Evolutionary conservation across 495 filamentous ascomycete species (phyloP).

Genomic region (Podospora pseudoanserina): DNA sequence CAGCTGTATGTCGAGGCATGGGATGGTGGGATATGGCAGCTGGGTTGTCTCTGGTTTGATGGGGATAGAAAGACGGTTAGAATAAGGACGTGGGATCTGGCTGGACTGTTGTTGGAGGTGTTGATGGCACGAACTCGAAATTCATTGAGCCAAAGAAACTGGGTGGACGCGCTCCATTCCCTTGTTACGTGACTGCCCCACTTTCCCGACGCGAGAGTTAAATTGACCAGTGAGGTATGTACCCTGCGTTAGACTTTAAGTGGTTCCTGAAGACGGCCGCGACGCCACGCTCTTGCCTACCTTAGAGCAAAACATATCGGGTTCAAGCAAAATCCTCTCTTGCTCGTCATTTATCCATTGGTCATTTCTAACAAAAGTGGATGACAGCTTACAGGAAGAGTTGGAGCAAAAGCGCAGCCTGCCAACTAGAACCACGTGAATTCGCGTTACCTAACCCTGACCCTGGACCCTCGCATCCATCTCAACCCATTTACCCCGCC

Average conservation of each 20-base stretch:
- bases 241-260: background rate
- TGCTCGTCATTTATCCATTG: background rate
- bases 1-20: background rate
- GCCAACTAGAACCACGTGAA: conserved; percentile 14
- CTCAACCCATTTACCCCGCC: conserved; percentile 11
- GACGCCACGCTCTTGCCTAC: background rate
- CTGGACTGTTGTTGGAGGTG: background rate
- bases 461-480: background rate
- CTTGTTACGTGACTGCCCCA: conserved; percentile 35
- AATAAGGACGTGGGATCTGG: background rate
- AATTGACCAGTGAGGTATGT: conserved; percentile 22
- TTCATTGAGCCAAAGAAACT: conserved; percentile 9
- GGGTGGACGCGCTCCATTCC: conserved; percentile 26
- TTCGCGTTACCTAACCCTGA: conserved; percentile 17
- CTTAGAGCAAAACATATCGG: background rate
- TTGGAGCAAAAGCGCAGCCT: background rate
- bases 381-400: background rate
- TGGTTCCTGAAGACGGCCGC: background rate
- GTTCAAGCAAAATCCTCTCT: background rate
- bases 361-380: background rate
- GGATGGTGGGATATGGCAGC: background rate
- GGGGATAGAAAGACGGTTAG: background rate
- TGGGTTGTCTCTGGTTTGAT: background rate
- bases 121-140: conserved; percentile 12
- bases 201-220: conserved; percentile 29